These are phyloP conservation scores for Chytriomyces sp. DNA, from an alignment of 192 early-diverging fungal species.

Conservation along the genomic window DNA sequence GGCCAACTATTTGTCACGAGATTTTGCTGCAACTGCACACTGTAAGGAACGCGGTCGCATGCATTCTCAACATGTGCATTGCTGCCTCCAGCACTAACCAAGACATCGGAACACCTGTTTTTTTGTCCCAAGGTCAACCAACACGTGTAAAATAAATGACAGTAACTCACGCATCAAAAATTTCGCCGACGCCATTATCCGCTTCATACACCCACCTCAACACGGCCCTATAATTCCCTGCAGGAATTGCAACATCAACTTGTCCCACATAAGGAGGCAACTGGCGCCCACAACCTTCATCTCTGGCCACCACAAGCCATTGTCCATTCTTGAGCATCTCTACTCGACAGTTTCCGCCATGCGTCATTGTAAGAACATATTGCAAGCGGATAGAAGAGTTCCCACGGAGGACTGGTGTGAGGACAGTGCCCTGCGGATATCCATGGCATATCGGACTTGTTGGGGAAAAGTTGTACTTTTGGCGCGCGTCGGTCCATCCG, in stretches of 20 bases:
- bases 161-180: constrained; percentile 11
- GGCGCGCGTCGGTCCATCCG: constrained; percentile 4
- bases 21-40: not conserved
- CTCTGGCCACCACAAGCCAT: not conserved
- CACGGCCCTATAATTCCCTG: constrained; percentile 2
- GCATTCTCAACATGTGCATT: not conserved
- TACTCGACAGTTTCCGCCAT: not conserved
- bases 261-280: not conserved
- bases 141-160: not conserved
- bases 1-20: not conserved
- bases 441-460: constrained; percentile 17
- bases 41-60: not conserved
- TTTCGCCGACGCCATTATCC: constrained; percentile 8
- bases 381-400: not conserved
- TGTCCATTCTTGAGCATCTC: not conserved
- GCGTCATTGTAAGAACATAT: constrained; percentile 17
- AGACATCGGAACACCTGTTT: not conserved
- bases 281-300: not conserved
- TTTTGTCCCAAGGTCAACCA: too few species aligned
- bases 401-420: constrained; percentile 6
- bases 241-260: not conserved
- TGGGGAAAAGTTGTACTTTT: not conserved
- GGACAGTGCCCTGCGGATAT: not conserved
- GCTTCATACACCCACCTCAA: constrained; percentile 15
- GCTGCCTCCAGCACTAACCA: not conserved